A percentile compares a stretch with the other conserved stretches of the same genome.
These are phyloP conservation scores for Talaromyces sp. DNA, from an alignment of 2,329 filamentous ascomycete genomes.

Conservation along the genomic window DNA sequence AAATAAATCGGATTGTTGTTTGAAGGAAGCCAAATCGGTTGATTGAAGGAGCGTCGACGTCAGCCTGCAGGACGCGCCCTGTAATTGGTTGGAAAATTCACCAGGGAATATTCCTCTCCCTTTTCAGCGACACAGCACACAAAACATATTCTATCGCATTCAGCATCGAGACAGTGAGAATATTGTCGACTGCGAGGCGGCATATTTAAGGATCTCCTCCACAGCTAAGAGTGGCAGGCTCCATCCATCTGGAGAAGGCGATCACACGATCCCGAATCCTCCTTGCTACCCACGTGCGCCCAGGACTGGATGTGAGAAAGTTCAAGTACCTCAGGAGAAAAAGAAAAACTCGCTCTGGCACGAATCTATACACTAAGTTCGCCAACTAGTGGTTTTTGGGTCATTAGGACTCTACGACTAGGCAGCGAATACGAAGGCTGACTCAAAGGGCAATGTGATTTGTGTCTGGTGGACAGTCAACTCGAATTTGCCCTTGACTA, in stretches of 20 bases:
- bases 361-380: neutral
- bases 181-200: neutral
- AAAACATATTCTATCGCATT: neutral
- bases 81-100: conserved; percentile 7
- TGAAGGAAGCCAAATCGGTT: neutral
- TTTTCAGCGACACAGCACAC: neutral
- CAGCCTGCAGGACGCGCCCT: neutral
- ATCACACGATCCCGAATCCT: conserved; percentile 7
- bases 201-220: neutral
- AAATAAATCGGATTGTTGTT: neutral
- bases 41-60: neutral
- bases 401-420: neutral
- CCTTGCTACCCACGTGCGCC: conserved; percentile 2
- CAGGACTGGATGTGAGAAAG: conserved; percentile 6
- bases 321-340: neutral
- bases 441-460: neutral
- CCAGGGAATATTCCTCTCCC: neutral
- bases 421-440: neutral
- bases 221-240: neutral
- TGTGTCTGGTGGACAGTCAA: neutral
- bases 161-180: neutral
- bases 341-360: neutral
- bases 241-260: conserved; percentile 1
- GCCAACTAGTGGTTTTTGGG: neutral
- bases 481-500: neutral